Evolutionary conservation across 2,329 filamentous ascomycete species (phyloP), one percentile per base, ranked within the genome.

Genomic region (Colletotrichum tabaci): DNA sequence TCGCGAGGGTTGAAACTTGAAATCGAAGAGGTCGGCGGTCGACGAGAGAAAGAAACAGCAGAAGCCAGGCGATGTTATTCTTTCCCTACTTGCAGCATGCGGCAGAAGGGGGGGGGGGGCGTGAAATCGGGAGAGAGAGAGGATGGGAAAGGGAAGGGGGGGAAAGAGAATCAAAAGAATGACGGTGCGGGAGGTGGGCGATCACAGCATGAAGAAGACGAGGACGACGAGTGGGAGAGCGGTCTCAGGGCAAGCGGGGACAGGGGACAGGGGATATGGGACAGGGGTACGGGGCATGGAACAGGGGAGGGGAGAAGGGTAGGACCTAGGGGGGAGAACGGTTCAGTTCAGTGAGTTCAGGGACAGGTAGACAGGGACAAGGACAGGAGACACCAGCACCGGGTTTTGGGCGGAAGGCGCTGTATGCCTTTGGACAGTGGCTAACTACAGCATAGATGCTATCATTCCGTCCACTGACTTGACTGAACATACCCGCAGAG

Each of bases 201-300:
- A 71, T 71, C 68, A 63, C 58, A 71, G 58, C 57, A 68, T 63
- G 68, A 71, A 57, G 68, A 64, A 40, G 68, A 64, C 8, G 68
- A 71, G 64, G 68, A 64, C 40, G 68, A 64, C 8, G 68, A 71
- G 64, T 47, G 64, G 46, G 63, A 61, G 58, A 52, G 64, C 53
- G 44, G 64, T 67, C 63, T 71, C 63, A 61, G 52, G 50, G 30
- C 30, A 30, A 30, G 30, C 30, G 30, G 30, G 30, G 30, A 30
- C 30, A 30, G 30, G 30, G 30, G 30, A 30, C 30, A 30, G 61
- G 47, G 66, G 61, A 38, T n/a, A 13, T 56, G 67, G 26, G 12
- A 15, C 47, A 61, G 50, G 64, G 53, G 61, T 40, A 64, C 40
- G 66, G 18, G 67, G 26, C 13, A 2, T 47, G 47, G 46, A 61